A percentile compares a stretch with the other conserved stretches of the same genome.
These are phyloP conservation scores for Jamesozyma spencerorum DNA, from an alignment of 805 yeast species.

Conservation along the genomic window DNA sequence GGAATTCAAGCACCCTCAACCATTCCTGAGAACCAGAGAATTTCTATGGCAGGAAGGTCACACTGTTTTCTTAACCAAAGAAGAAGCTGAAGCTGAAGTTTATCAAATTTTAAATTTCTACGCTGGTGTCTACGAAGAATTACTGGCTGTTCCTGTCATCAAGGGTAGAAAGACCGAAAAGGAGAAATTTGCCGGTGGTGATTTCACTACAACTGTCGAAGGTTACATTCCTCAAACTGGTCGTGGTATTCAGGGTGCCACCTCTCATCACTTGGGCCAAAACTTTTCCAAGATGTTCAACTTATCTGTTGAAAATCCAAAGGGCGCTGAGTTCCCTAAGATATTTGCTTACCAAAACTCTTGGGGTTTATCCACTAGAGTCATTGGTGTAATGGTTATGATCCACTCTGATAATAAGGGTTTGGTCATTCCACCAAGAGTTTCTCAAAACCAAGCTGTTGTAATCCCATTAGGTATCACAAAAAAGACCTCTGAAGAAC, in stretches of 20 bases:
- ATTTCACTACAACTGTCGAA: constrained; percentile 89
- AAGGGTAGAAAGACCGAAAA: constrained; percentile 94
- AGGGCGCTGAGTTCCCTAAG: constrained; percentile 79
- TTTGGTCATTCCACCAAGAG: constrained; percentile 94
- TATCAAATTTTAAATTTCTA: constrained; percentile 78
- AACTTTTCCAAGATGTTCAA: constrained; percentile 98
- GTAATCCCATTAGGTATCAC: constrained; percentile 94
- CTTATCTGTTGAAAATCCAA: constrained; percentile 91
- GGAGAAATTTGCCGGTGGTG: constrained; percentile 98
- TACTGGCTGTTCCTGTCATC: constrained; percentile 94
- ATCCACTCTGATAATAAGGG: constrained; percentile 98
- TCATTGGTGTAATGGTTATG: constrained; percentile 99
- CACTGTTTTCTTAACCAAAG: constrained; percentile 84
- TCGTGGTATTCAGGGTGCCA: constrained; percentile 99
- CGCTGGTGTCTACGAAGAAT: constrained; percentile 74
- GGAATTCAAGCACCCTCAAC: constrained; percentile 99
- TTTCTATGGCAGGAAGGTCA: constrained; percentile 99
- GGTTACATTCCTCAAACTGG: constrained; percentile 98
- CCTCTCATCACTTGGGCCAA: constrained; percentile 95
- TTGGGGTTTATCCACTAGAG: constrained; percentile 98
- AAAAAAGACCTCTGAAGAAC: constrained; percentile 70
- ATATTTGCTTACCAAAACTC: constrained; percentile 91
- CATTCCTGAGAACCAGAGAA: constrained; percentile 96
- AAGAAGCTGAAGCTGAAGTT: constrained; percentile 78
- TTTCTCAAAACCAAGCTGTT: constrained; percentile 84